Conservation (phyloP, 768 basidiomycete species). For the Hygrophoropsis aurantiaca region DNA sequence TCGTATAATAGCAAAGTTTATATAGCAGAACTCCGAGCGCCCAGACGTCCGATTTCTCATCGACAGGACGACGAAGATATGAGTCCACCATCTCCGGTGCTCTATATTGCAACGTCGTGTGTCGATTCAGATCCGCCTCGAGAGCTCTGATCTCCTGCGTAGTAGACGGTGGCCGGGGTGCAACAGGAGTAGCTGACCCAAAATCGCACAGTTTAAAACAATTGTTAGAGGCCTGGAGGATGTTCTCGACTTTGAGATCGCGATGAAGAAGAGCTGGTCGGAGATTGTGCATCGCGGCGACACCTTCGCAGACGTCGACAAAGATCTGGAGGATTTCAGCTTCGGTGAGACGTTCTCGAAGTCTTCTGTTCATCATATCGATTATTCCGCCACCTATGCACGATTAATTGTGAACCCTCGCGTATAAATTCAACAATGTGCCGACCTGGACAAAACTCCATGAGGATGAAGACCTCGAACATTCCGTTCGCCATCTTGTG, state of each 20-base stretch:
- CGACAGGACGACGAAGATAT: slow-evolving; percentile 77
- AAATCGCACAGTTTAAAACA: slow-evolving; percentile 98
- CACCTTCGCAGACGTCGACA: slow-evolving; percentile 94
- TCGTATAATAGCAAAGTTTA: slow-evolving; percentile 99
- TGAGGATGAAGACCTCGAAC: slow-evolving; percentile 96
- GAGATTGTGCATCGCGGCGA: slow-evolving; percentile 94
- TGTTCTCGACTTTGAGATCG: slow-evolving; percentile 99
- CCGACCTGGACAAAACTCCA: slow-evolving; percentile 94
- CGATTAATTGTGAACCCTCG: slow-evolving; percentile 13
- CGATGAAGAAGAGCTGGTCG: slow-evolving; percentile 90
- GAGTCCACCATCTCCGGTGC: slow-evolving; percentile 99
- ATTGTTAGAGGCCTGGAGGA: slow-evolving; percentile 81
- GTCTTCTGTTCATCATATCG: slow-evolving; percentile 98
- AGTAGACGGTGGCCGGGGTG: slow-evolving; percentile 67
- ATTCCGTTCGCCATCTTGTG: slow-evolving; percentile 78
- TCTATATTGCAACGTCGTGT: slow-evolving; percentile 96
- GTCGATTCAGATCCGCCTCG: slow-evolving; percentile 88
- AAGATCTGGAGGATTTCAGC: slow-evolving; percentile 97
- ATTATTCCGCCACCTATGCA: slow-evolving; percentile 91
- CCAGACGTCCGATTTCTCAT: slow-evolving; percentile 98
- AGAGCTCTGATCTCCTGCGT: slow-evolving; percentile 83
- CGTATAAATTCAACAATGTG: neutral
- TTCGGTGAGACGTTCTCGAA: slow-evolving; percentile 93
- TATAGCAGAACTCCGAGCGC: slow-evolving; percentile 95
- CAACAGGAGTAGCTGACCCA: slow-evolving; percentile 83